Base-by-base conservation (phyloP, 805 yeast genomes). In the Saccharomycopsis babjevae region DNA sequence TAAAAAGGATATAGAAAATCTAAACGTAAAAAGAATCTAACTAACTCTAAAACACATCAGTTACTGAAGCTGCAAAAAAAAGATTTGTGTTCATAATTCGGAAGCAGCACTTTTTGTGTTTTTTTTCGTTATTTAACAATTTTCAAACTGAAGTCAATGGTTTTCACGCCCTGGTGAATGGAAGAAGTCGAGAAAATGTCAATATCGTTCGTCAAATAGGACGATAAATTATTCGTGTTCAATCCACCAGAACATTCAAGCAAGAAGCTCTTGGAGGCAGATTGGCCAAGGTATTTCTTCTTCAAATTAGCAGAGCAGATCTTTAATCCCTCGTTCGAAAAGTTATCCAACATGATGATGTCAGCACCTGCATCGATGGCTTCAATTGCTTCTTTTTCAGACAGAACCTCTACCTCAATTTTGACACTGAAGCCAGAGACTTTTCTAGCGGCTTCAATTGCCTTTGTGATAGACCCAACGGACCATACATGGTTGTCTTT, bases 361-460 rank as follows among this genome's bases (percentile, higher is more conserved):
- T 92, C 98, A 0, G 97, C 97, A 13, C 98, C 97, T 1, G 97
- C 96, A 16, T 77, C 82, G 67, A 93, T 93, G 30, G 98, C 98
- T 71, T 93, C 97, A 65, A 80, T 77, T 1, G 98, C 98, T 68
- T 91, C 97, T 5, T 74, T 82, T 70, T 88, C 96, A 61, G 81
- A 76, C 71, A 89, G 91, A 62, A 91, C 92, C 73, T 92, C 98
- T 40, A 92, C 97, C 72, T 92, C 98, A 60, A 92, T 87, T 73
- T 92, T 92, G 43, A 87, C 79, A 2, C 96, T 82, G 73, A 92
- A 92, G 2, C 98, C 98, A 69, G 90, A 88, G 0, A 85, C 96
- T 15, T 77, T 76, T 60, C 89, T 80, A 1, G 98, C 97, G 62
- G 79, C 79, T 39, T 74, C 67, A 7, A 93, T 93, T 0, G 98